phyloP scores from a whole-genome alignment of 2,329 filamentous ascomycete species.

The Aspergillus oerlinghausenensis region DNA sequence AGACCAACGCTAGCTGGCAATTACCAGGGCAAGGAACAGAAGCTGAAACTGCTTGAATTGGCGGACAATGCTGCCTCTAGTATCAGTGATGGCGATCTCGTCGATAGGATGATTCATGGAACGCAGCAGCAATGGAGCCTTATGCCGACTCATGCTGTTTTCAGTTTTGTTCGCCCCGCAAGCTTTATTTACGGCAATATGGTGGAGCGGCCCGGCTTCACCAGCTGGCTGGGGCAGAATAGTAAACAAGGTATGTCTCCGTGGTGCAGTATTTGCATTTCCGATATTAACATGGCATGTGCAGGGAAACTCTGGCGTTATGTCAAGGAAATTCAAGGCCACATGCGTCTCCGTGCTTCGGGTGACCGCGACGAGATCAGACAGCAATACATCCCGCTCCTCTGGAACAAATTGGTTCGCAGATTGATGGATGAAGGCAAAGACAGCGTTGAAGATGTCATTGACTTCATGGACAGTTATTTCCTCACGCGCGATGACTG shows the following conservation, averaged over 20 bases:
- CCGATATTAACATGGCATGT: constrained; percentile 4
- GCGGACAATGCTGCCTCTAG: constrained; percentile 85
- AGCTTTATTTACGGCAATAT: constrained; percentile 81
- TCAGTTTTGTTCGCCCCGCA: constrained; percentile 88
- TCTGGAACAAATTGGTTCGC: constrained; percentile 78
- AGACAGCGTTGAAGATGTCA: constrained; percentile 74
- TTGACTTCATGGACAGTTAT: constrained; percentile 95
- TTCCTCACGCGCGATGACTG: constrained; percentile 93
- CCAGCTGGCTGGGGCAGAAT: constrained; percentile 91
- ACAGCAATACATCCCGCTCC: constrained; percentile 84
- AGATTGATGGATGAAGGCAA: constrained; percentile 73
- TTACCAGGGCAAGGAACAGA: constrained; percentile 63
- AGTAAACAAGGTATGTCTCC: constrained; percentile 67
- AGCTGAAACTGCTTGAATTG: constrained; percentile 78
- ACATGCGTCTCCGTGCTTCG: constrained; percentile 88
- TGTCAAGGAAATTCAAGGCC: constrained; percentile 90
- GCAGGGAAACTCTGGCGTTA: constrained; percentile 65
- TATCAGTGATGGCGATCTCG: constrained; percentile 93
- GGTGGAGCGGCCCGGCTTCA: constrained; percentile 68
- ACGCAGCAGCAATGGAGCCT: constrained; percentile 97
- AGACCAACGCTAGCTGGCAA: constrained; percentile 64
- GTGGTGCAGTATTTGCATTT: neutral
- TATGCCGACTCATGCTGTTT: constrained; percentile 94
- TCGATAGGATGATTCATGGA: constrained; percentile 97
- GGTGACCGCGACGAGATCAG: constrained; percentile 91